Conservation (phyloP, 129 eudicot genomes). For the Tagetes erecta region DNA sequence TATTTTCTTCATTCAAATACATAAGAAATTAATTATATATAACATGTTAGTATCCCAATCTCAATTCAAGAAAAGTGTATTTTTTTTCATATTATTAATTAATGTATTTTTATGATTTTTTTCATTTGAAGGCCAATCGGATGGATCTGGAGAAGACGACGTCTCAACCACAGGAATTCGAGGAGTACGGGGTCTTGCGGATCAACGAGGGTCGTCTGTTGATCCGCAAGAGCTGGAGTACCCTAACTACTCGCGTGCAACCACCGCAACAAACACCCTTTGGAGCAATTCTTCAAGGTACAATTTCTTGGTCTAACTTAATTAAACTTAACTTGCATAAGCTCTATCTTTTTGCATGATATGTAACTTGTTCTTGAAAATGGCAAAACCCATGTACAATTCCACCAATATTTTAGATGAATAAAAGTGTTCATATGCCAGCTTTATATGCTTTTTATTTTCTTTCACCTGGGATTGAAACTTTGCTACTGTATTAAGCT, state of each 20-base stretch:
- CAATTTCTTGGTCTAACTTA: background rate
- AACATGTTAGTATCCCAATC: background rate
- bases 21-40: background rate
- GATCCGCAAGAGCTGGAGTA: slow-evolving; percentile 53
- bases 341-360: slow-evolving; percentile 61
- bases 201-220: slow-evolving; percentile 44
- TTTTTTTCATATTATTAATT: background rate
- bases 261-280: slow-evolving; percentile 38
- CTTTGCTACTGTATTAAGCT: slow-evolving; percentile 33
- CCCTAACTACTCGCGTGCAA: slow-evolving; percentile 39
- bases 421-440: slow-evolving; percentile 54
- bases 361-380: slow-evolving; percentile 32
- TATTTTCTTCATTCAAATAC: slow-evolving; percentile 7
- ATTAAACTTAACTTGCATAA: slow-evolving; percentile 14
- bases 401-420: slow-evolving; percentile 57
- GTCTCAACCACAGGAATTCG: slow-evolving; percentile 61
- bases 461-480: slow-evolving; percentile 48
- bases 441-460: slow-evolving; percentile 80
- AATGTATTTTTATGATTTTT: background rate
- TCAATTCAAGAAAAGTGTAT: background rate
- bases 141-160: slow-evolving; percentile 92
- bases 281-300: slow-evolving; percentile 92
- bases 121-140: slow-evolving; percentile 62
- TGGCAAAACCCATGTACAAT: slow-evolving; percentile 50
- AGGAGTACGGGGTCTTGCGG: slow-evolving; percentile 37